Evolutionary conservation across 78 protist species (phyloP).

Genomic region (Andalucia godoyi): DNA sequence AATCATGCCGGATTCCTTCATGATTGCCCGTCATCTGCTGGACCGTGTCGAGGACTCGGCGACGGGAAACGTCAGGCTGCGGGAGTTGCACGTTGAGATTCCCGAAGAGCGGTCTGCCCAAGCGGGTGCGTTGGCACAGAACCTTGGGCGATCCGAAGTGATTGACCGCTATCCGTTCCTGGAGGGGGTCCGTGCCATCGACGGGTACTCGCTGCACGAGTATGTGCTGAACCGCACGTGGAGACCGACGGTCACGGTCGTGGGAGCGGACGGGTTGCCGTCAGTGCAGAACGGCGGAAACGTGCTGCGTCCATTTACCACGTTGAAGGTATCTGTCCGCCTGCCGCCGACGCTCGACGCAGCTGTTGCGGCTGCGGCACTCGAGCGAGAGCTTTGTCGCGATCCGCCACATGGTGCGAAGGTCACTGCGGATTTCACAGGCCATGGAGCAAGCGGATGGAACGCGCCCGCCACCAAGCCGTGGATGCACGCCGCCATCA

Average conservation of each 20-base stretch:
- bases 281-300: slow-evolving; percentile 47
- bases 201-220: background rate
- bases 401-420: slow-evolving; percentile 74
- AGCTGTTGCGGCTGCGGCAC: slow-evolving; percentile 3
- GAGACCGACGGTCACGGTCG: slow-evolving; percentile 55
- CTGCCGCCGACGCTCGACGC: slow-evolving; percentile 58
- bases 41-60: slow-evolving; percentile 49
- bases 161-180: slow-evolving; percentile 8
- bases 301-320: slow-evolving; percentile 56
- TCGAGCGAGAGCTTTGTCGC: slow-evolving; percentile 32
- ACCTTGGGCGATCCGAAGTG: slow-evolving; percentile 32
- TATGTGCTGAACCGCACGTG: slow-evolving; percentile 49
- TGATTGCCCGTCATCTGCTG: slow-evolving; percentile 41
- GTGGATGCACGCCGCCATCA: slow-evolving; percentile 25
- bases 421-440: slow-evolving; percentile 23
- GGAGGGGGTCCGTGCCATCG: slow-evolving; percentile 12
- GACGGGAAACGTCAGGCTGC: slow-evolving; percentile 49
- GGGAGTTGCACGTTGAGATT: slow-evolving; percentile 42
- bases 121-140: slow-evolving; percentile 26
- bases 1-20: slow-evolving; percentile 67
- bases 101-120: slow-evolving; percentile 50
- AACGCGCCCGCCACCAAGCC: slow-evolving; percentile 34
- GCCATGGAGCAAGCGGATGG: slow-evolving; percentile 52
- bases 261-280: slow-evolving; percentile 71
- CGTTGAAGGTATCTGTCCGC: slow-evolving; percentile 51